Base-by-base conservation (phyloP, 257 asterid species). In the Nicotiana noctiflora region DNA sequence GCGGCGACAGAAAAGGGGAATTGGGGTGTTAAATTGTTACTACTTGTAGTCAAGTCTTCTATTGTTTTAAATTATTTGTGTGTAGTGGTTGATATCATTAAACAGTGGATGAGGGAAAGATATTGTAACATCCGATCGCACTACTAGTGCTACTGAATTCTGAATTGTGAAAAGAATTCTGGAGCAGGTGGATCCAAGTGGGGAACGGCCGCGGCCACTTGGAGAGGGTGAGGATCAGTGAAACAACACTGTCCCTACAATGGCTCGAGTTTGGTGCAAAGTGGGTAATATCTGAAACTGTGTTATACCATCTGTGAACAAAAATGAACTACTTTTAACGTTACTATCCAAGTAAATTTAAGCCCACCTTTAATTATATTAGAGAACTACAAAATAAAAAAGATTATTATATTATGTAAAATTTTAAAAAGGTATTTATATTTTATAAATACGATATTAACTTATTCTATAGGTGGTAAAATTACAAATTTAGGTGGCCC, bases 191-290 rank as follows among this genome's bases (percentile, higher is more conserved):
- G 72, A 81, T 81, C 78, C 66, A 84, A 81, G 79, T 81, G 86
- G 81, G 79, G 29, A 72, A 21, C 2, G 14, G 66, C 32, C 23
- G 15, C 76, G 53, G 62, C 61, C 23, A 63, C 76, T 25, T 65
- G 75, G 70, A 15, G 13, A 13, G 32, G 80, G 79, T 57, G 80
- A 66, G 76, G 82, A 18, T n/a, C 82, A 49, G 87, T 81, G 76
- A 84, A 8, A 76, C 89, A 82, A 8, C 27, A 6, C 7, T n/a
- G 87, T 81, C 23, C 89, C 89, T 82, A 84, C 86, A 8, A 62
- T 78, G 56, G 84, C 86, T 80, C 59, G 82, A 77, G 83, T 80
- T 82, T 81, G 86, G 83, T 80, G 85, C 86, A 80, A 29, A 86
- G 86, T 84, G 72, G 86, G 27, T 67, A 75, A 9, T 23, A 25